Conservation (phyloP, 2,329 filamentous ascomycete genomes). For the Cladosporium cucumerinum region DNA sequence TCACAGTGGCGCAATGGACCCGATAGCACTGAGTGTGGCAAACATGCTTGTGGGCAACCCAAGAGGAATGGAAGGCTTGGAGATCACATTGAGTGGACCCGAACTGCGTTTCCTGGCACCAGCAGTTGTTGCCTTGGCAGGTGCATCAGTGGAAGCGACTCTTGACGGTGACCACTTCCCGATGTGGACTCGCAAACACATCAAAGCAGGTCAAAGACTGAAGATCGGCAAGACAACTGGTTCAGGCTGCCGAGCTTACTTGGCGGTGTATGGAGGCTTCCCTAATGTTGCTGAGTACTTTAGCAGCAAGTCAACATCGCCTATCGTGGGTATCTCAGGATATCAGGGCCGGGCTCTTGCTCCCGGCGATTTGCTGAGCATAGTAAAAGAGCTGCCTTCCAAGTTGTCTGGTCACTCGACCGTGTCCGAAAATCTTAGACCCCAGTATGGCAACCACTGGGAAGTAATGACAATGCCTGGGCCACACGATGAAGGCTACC, state of each 20-base stretch:
- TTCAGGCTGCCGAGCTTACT: conserved; percentile 56
- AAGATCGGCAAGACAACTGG: conserved; percentile 54
- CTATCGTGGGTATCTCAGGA: conserved; percentile 56
- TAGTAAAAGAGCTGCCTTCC: conserved; percentile 41
- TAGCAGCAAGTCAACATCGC: conserved; percentile 57
- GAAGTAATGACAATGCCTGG: conserved; percentile 54
- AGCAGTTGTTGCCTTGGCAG: conserved; percentile 56
- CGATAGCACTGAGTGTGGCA: conserved; percentile 55
- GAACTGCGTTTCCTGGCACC: conserved; percentile 54
- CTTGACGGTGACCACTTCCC: conserved; percentile 50
- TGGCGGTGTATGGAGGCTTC: conserved; percentile 57
- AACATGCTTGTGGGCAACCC: conserved; percentile 60
- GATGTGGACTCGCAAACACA: conserved; percentile 55
- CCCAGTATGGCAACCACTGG: conserved; percentile 50
- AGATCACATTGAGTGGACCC: conserved; percentile 60
- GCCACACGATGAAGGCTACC: conserved; percentile 55
- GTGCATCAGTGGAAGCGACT: conserved; percentile 51
- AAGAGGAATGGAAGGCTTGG: conserved; percentile 51
- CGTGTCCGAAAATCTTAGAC: conserved; percentile 47
- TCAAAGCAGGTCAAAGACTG: conserved; percentile 51
- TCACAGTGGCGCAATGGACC: conserved; percentile 61
- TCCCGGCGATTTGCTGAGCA: conserved; percentile 52
- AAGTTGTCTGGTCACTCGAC: conserved; percentile 32
- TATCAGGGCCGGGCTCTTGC: conserved; percentile 57
- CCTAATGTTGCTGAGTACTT: conserved; percentile 55